phyloP scores from a whole-genome alignment of 345 rosid genomes.

The Syzygium aqueum region DNA sequence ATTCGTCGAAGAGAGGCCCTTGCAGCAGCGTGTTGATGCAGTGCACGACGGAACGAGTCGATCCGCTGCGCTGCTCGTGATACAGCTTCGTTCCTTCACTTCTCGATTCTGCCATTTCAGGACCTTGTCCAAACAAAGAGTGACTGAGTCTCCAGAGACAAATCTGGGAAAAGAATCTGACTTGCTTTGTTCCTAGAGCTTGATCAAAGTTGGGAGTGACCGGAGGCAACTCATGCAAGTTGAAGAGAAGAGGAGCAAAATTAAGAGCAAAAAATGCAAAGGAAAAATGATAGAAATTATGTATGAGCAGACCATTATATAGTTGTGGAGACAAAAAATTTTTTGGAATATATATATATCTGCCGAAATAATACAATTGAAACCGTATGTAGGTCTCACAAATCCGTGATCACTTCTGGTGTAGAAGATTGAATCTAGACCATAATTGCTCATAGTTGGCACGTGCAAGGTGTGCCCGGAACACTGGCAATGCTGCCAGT shows the following conservation, averaged over 20 bases:
- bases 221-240: background rate
- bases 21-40: background rate
- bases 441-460: background rate
- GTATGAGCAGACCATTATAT: background rate
- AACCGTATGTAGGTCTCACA: background rate
- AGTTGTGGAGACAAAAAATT: background rate
- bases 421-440: background rate
- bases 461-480: background rate
- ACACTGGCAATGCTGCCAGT: background rate
- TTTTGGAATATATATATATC: background rate
- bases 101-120: background rate
- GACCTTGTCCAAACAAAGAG: background rate
- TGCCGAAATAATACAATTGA: background rate
- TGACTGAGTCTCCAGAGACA: accelerated
- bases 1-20: background rate
- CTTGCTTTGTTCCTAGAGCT: background rate
- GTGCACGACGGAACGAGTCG: background rate
- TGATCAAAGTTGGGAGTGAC: background rate
- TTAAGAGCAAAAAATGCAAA: background rate
- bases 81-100: background rate
- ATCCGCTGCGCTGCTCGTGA: background rate
- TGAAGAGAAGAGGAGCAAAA: background rate
- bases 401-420: background rate
- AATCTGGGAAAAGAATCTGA: background rate
- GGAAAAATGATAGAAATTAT: background rate